phyloP scores from a whole-genome alignment of 2,329 filamentous ascomycete species.

The Cladosporium phlei region DNA sequence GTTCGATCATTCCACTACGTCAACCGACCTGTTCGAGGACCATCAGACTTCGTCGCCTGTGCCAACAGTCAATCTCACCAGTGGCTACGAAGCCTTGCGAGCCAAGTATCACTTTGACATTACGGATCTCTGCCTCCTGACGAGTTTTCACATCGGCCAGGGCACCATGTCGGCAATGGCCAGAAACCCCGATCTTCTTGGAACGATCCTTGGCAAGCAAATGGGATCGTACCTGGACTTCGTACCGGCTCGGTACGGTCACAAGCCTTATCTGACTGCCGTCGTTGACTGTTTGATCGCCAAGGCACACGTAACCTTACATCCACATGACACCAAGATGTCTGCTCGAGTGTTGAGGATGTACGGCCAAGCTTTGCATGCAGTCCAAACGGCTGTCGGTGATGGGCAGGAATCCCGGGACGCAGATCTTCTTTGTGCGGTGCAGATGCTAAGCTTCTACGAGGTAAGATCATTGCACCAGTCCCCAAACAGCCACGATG shows the following conservation, averaged over 20 bases:
- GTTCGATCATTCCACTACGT: neutral
- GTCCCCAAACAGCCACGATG: neutral
- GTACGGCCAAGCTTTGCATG: slow-evolving; percentile 22
- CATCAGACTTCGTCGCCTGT: neutral
- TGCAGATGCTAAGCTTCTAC: slow-evolving; percentile 20
- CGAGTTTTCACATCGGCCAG: slow-evolving; percentile 24
- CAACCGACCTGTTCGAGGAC: neutral
- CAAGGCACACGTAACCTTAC: slow-evolving; percentile 18
- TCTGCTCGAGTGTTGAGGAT: slow-evolving; percentile 12
- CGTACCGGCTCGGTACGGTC: slow-evolving; percentile 22
- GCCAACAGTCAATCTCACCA: neutral
- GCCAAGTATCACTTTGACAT: slow-evolving; percentile 24
- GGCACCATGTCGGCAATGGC: neutral
- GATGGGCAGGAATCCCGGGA: slow-evolving; percentile 12
- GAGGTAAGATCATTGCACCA: slow-evolving; percentile 19
- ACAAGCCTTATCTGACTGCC: slow-evolving; percentile 20
- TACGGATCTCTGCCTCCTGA: slow-evolving; percentile 21
- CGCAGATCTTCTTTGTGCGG: slow-evolving; percentile 24
- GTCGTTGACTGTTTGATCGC: slow-evolving; percentile 24
- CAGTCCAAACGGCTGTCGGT: slow-evolving; percentile 20
- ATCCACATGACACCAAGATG: slow-evolving; percentile 9
- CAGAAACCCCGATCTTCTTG: slow-evolving; percentile 3
- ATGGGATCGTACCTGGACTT: slow-evolving; percentile 23
- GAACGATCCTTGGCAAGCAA: slow-evolving; percentile 14
- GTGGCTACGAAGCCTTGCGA: slow-evolving; percentile 7